These are phyloP conservation scores for Nannizziopsis barbatae DNA, from an alignment of 2,329 filamentous ascomycete genomes.

Conservation along the genomic window DNA sequence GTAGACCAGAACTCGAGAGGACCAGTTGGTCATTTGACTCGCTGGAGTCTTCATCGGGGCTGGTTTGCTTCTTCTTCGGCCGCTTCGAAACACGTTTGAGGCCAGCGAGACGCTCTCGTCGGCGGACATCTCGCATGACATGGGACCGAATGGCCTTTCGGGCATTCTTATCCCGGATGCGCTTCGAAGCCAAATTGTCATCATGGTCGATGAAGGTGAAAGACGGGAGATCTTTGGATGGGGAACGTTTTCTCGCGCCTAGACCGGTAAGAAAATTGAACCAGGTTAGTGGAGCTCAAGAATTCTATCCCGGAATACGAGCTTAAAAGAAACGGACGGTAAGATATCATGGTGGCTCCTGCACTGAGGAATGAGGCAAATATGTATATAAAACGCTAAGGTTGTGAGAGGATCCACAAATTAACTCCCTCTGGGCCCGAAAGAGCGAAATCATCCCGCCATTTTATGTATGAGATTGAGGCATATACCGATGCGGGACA, in stretches of 20 bases:
- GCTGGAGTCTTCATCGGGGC: background rate
- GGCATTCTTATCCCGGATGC: slow-evolving; percentile 30
- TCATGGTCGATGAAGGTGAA: slow-evolving; percentile 36
- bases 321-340: background rate
- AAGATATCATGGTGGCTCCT: background rate
- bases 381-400: too few relatives aligned
- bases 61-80: slow-evolving; percentile 14
- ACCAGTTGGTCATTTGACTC: background rate
- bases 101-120: slow-evolving; percentile 31
- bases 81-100: slow-evolving; percentile 27
- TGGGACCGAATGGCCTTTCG: slow-evolving; percentile 34
- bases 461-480: background rate
- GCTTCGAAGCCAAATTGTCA: slow-evolving; percentile 30
- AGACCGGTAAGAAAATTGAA: slow-evolving; percentile 9
- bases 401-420: background rate
- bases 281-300: background rate
- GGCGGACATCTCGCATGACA: slow-evolving; percentile 35
- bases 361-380: too few relatives aligned
- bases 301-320: background rate
- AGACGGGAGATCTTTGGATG: slow-evolving; percentile 21
- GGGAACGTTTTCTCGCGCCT: slow-evolving; percentile 18
- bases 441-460: background rate
- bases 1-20: background rate
- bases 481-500: background rate
- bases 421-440: background rate